Evolutionary conservation across 176 grass and related monocot genomes (phyloP).

Genomic region (Oryza meridionalis): DNA sequence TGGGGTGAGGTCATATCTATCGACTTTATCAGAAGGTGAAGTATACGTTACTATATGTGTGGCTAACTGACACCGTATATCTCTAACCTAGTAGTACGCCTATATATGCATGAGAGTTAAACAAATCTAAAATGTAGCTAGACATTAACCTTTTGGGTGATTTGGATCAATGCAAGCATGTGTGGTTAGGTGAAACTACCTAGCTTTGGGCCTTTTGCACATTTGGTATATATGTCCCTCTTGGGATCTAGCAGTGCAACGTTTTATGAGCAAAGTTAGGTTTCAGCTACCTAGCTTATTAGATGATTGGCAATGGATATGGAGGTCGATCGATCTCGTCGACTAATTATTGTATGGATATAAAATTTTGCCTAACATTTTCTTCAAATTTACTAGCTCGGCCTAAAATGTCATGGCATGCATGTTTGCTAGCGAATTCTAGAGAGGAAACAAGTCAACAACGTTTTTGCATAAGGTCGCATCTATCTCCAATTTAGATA

Average conservation of each 20-base stretch:
- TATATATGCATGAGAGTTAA: not conserved
- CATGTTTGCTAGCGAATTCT: not conserved
- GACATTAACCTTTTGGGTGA: not conserved
- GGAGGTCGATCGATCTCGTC: not conserved
- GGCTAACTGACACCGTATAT: not conserved
- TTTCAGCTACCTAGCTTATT: not conserved
- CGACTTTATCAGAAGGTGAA: not conserved
- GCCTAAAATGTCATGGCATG: not conserved
- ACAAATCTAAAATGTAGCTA: not conserved
- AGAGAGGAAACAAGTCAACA: not conserved
- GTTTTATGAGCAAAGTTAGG: not conserved
- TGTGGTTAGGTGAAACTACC: slow-evolving; percentile 29
- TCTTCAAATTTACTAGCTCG: not conserved
- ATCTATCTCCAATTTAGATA: not conserved
- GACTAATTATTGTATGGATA: not conserved
- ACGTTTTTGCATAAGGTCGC: not conserved
- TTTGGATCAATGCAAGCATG: not conserved
- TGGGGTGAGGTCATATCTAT: too few species aligned
- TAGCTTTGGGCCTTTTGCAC: not conserved
- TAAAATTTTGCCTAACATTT: not conserved
- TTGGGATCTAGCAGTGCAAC: slow-evolving; percentile 14
- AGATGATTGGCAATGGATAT: not conserved
- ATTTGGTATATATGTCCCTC: not conserved
- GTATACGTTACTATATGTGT: not conserved
- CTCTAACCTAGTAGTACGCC: not conserved